Base-by-base conservation (phyloP, 495 filamentous ascomycete genomes). In the Trichoderma reesei region DNA sequence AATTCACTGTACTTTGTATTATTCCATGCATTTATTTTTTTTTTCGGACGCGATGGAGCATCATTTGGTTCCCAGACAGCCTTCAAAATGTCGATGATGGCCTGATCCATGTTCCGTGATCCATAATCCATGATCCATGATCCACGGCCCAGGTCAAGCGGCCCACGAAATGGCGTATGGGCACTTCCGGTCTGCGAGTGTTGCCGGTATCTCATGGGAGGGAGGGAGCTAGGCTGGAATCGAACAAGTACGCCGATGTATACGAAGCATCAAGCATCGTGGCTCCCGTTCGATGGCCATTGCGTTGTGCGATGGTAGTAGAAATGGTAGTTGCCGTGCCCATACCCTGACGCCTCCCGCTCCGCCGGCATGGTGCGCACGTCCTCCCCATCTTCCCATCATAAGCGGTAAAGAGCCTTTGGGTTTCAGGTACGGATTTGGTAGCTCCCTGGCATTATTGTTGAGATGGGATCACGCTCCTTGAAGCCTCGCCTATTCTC, bases 361-460 rank as follows among this genome's bases (percentile, higher is more conserved):
- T 56, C 51, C 51, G 51, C 51, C 51, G 34, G 14, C 51, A 56
- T 33, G 51, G 51, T 56, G 51, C 18, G 51, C 51, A 56, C 51
- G 51, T 56, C 51, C 51, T 56, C 51, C 31, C 4, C 18, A 56
- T 33, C 20, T 34, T 56, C 16, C 42, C 31, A 56, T 20, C 51
- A 56, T 56, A 56, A 56, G 51, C 51, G 26, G 51, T 56, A 56
- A 56, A 7, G 16, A 26, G 51, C 34, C 34, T 34, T 34, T 11
- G 26, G 51, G 51, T 56, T 33, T 33, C 51, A 56, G 51, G 51
- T 56, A 56, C 51, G 10, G 51, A 34, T 56, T 31, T 56, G 51
- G 20, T 56, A 33, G 34, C 11, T 56, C 51, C 20, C 20, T 33
- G 11, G 20, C 11, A 34, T 9, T 39, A 39, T 39, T 39, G 11